phyloP scores from a whole-genome alignment of 495 filamentous ascomycete species.

The Evernia prunastri region DNA sequence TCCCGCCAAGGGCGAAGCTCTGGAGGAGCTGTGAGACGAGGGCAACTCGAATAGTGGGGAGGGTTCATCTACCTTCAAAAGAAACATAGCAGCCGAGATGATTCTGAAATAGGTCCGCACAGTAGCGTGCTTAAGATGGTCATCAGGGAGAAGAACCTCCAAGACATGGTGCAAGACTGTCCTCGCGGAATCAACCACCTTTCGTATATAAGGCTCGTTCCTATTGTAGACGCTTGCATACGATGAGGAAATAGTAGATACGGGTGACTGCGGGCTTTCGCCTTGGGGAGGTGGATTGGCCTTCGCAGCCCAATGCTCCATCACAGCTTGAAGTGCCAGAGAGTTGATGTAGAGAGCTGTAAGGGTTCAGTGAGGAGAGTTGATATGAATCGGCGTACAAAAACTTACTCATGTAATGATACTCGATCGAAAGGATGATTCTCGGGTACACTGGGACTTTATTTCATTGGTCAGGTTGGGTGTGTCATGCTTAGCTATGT shows the following conservation, averaged over 20 bases:
- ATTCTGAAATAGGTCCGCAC: conserved; percentile 94
- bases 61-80: conserved; percentile 55
- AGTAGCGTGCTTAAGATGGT: conserved; percentile 84
- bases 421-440: conserved; percentile 82
- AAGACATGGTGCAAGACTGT: conserved; percentile 77
- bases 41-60: neutral
- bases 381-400: conserved; percentile 25
- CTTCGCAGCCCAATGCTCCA: conserved; percentile 81
- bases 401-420: conserved; percentile 68
- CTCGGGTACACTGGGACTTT: conserved; percentile 68
- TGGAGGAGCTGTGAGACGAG: conserved; percentile 31
- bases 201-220: conserved; percentile 71
- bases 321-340: conserved; percentile 85
- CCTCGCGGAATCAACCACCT: conserved; percentile 82
- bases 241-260: conserved; percentile 42
- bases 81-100: conserved; percentile 88
- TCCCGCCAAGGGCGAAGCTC: conserved; percentile 89
- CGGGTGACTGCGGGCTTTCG: conserved; percentile 37
- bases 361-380: conserved; percentile 25
- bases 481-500: neutral
- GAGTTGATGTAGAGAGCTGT: conserved; percentile 77
- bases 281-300: conserved; percentile 40
- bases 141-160: conserved; percentile 71
- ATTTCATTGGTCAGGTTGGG: conserved; percentile 24
- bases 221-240: conserved; percentile 50